Conservation (phyloP, 2,329 filamentous ascomycete genomes). For the Ophidiomyces ophidiicola region DNA sequence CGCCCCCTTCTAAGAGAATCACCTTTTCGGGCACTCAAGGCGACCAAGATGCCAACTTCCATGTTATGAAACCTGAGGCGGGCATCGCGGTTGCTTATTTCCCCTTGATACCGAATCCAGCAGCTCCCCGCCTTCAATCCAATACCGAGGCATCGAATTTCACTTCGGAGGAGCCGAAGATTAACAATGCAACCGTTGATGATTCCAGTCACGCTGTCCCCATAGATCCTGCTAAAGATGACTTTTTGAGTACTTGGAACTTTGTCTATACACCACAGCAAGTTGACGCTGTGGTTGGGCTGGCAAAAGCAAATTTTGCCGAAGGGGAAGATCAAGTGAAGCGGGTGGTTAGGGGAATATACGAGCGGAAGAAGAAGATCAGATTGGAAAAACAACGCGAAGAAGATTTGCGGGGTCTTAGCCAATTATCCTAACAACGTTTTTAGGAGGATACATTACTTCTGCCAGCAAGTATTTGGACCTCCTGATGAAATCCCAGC, state of each 20-base stretch:
- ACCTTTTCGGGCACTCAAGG: slow-evolving; percentile 40
- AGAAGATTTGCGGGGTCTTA: slow-evolving; percentile 6
- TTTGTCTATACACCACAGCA: slow-evolving; percentile 90
- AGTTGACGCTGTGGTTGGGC: slow-evolving; percentile 67
- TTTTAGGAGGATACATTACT: no score
- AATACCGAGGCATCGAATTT: slow-evolving; percentile 9
- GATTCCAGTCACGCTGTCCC: slow-evolving; percentile 43
- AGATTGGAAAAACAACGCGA: slow-evolving; percentile 37
- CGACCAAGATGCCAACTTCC: slow-evolving; percentile 51
- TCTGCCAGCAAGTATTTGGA: no score
- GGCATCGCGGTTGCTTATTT: slow-evolving; percentile 86
- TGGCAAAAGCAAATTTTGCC: slow-evolving; percentile 76
- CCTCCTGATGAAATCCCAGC: no score
- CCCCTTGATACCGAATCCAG: slow-evolving; percentile 69
- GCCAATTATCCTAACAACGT: slow-evolving; percentile 2
- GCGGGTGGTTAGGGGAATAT: slow-evolving; percentile 71
- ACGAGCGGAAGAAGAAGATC: slow-evolving; percentile 71
- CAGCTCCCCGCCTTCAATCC: slow-evolving; percentile 21
- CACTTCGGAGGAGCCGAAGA: background rate
- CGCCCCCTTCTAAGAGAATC: slow-evolving; percentile 41
- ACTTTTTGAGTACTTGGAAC: slow-evolving; percentile 95
- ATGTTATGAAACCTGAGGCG: slow-evolving; percentile 61
- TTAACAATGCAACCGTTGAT: slow-evolving; percentile 31
- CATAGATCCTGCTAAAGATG: slow-evolving; percentile 69
- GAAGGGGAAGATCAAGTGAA: slow-evolving; percentile 70